These are phyloP conservation scores for Blastosporella zonata DNA, from an alignment of 1,284 basidiomycete genomes.

Conservation along the genomic window DNA sequence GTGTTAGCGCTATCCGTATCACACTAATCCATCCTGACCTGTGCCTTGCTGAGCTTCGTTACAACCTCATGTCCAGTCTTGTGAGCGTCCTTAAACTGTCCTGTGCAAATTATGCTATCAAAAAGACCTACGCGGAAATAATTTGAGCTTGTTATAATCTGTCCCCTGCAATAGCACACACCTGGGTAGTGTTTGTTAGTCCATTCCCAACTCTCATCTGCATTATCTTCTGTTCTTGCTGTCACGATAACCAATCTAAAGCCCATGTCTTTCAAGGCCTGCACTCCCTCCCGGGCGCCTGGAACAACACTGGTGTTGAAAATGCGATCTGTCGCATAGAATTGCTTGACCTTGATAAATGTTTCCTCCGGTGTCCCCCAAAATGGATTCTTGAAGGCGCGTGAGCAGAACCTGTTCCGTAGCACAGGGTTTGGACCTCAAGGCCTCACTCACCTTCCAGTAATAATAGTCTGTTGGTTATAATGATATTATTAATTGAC, in stretches of 20 bases:
- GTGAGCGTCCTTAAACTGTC: constrained; percentile 61
- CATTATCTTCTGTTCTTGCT: constrained; percentile 57
- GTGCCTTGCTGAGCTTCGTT: constrained; percentile 66
- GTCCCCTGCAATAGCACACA: constrained; percentile 18
- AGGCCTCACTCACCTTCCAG: constrained; percentile 49
- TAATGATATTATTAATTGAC: neutral
- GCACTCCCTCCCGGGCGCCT: constrained; percentile 62
- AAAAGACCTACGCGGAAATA: constrained; percentile 50
- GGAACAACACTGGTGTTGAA: constrained; percentile 53
- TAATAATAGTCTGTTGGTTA: constrained; percentile 52
- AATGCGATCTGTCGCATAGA: constrained; percentile 54
- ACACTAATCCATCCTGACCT: constrained; percentile 37
- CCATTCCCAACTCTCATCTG: constrained; percentile 67
- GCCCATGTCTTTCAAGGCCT: constrained; percentile 58
- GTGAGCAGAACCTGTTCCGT: neutral
- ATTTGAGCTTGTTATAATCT: neutral
- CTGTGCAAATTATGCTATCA: constrained; percentile 72
- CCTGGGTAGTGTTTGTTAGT: constrained; percentile 64
- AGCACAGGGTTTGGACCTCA: neutral
- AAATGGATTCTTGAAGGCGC: constrained; percentile 47
- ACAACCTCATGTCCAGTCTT: constrained; percentile 46
- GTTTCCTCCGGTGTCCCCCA: constrained; percentile 72
- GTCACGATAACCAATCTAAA: constrained; percentile 74
- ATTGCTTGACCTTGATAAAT: constrained; percentile 56
- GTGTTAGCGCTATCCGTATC: neutral